Conservation (phyloP, 306 rosid genomes). For the Styphnolobium japonicum region DNA sequence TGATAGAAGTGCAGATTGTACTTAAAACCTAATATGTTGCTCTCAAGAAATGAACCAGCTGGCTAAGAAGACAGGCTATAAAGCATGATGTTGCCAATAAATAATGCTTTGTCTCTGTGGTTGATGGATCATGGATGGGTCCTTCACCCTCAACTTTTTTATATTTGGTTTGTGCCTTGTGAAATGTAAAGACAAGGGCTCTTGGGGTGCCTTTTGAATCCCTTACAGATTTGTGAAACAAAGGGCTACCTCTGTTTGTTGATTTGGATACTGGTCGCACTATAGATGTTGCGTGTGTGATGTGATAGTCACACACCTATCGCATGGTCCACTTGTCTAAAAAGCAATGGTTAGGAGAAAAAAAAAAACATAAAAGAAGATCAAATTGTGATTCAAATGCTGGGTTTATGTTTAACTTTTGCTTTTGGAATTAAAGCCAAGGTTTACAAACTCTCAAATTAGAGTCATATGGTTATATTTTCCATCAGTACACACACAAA, state of each 20-base stretch:
- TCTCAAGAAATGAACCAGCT: constrained; percentile 12
- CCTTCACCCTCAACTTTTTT: neutral
- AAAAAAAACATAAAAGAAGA: neutral
- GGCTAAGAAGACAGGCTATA: neutral
- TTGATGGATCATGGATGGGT: neutral
- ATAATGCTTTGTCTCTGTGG: neutral
- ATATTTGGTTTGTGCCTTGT: neutral
- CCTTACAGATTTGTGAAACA: neutral
- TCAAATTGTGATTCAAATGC: neutral
- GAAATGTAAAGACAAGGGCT: neutral
- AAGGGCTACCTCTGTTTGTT: neutral
- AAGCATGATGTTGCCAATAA: neutral
- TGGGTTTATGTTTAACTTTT: neutral
- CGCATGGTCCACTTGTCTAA: neutral
- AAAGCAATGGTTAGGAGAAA: neutral
- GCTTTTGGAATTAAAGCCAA: neutral
- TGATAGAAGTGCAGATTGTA: neutral
- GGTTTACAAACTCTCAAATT: too few relatives aligned
- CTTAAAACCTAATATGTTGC: neutral
- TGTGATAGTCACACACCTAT: neutral
- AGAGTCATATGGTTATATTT: too few relatives aligned
- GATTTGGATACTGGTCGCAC: neutral
- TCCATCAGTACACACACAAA: too few relatives aligned
- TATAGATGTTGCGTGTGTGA: neutral
- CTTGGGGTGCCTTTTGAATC: neutral